Evolutionary conservation across 179 eudicot species (phyloP).

Genomic region (Camellia oleifera): DNA sequence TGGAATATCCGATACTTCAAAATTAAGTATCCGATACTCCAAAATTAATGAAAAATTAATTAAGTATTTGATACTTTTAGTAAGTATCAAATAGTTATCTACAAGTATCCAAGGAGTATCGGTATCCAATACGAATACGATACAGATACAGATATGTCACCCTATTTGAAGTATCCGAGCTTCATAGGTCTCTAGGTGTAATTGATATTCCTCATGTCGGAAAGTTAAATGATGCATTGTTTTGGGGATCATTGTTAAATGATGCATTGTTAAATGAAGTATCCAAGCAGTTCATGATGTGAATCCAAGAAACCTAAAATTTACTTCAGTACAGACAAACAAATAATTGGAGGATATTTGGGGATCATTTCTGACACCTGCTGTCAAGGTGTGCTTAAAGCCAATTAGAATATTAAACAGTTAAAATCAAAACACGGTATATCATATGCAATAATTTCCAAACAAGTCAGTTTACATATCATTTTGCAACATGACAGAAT

Average conservation of each 20-base stretch:
- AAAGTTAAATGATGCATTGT: neutral
- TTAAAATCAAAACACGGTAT: too few species aligned
- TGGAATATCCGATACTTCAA: too few species aligned
- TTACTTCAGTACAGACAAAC: conserved; percentile 2
- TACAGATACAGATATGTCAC: neutral
- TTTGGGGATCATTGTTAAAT: neutral
- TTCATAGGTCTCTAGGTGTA: too few species aligned
- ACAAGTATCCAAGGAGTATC: neutral
- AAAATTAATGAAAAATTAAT: too few species aligned
- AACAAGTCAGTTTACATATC: neutral
- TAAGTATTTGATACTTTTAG: too few species aligned
- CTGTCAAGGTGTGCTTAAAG: neutral
- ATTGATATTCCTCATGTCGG: neutral
- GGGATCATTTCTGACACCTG: too few species aligned
- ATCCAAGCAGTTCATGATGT: neutral
- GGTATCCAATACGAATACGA: conserved; percentile 4
- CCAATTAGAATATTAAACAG: neutral
- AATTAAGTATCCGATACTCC: too few species aligned
- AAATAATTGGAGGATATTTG: neutral
- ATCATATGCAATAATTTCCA: neutral
- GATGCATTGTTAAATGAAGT: too few species aligned
- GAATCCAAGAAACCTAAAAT: neutral
- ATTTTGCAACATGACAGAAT: too few species aligned
- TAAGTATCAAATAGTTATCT: too few species aligned
- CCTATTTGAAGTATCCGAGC: neutral